Evolutionary conservation across 371 early-diverging fungal genomes (phyloP).

Genomic region (Cokeromyces recurvatus): DNA sequence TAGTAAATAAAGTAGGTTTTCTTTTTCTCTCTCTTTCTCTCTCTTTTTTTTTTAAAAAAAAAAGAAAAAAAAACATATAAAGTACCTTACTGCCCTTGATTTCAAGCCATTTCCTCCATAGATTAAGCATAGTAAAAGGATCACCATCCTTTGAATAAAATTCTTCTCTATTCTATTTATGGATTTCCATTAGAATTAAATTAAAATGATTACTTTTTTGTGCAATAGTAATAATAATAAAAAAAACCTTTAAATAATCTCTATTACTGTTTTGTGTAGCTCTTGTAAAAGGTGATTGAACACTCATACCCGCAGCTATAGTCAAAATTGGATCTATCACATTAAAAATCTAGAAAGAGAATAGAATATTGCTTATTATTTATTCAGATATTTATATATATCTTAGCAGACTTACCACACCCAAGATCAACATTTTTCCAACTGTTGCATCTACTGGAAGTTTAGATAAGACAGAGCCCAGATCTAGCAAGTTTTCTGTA

Average conservation of each 20-base stretch:
- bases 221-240: too few species aligned
- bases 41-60: constrained; percentile 1
- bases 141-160: constrained; percentile 61
- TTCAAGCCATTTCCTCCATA: constrained; percentile 62
- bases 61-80: too few species aligned
- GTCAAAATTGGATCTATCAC: constrained; percentile 77
- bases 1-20: too few species aligned
- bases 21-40: not conserved
- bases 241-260: constrained; percentile 43
- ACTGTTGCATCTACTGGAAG: constrained; percentile 85
- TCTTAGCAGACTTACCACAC: constrained; percentile 39
- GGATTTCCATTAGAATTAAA: too few species aligned
- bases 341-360: constrained; percentile 40
- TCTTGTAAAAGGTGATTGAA: constrained; percentile 63
- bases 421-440: constrained; percentile 83
- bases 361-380: not conserved
- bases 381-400: too few species aligned
- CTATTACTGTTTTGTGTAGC: constrained; percentile 36
- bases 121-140: constrained; percentile 59
- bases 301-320: constrained; percentile 74
- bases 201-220: too few species aligned
- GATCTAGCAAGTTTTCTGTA: constrained; percentile 64
- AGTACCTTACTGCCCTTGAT: constrained; percentile 44
- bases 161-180: constrained; percentile 50
- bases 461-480: constrained; percentile 79